Percentiles rank a stretch among this genome's conserved stretches.
Evolutionary conservation across 768 basidiomycete species (phyloP).

Genomic region (Lentinula raphanica): DNA sequence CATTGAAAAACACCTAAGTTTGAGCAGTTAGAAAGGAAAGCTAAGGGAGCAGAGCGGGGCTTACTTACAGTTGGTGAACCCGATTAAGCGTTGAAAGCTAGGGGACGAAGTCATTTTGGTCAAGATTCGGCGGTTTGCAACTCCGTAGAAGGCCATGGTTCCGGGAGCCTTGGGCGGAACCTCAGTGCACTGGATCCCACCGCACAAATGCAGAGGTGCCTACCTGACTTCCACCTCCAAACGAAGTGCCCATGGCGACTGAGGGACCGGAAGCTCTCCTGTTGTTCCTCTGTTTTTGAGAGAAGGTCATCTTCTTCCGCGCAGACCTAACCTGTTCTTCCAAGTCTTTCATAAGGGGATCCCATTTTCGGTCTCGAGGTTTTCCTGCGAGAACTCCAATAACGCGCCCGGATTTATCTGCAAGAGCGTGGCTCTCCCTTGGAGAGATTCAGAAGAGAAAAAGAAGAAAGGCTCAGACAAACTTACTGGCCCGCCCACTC

Average conservation of each 20-base stretch:
- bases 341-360: background rate
- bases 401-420: background rate
- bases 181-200: too few species aligned
- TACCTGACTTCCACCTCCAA: background rate
- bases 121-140: background rate
- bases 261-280: background rate
- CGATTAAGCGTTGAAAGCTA: background rate
- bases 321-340: background rate
- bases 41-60: background rate
- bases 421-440: background rate
- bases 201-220: too few species aligned
- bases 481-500: too few species aligned
- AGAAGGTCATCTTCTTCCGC: background rate
- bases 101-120: background rate
- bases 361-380: background rate
- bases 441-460: too few species aligned
- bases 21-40: background rate
- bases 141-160: background rate
- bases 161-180: too few species aligned
- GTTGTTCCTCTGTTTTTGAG: background rate
- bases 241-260: background rate
- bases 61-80: background rate
- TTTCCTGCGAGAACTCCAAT: background rate
- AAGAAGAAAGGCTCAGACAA: too few species aligned
- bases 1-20: background rate